These are phyloP conservation scores for Aristolochia californica DNA, from an alignment of 164 flowering plant species.

Conservation along the genomic window DNA sequence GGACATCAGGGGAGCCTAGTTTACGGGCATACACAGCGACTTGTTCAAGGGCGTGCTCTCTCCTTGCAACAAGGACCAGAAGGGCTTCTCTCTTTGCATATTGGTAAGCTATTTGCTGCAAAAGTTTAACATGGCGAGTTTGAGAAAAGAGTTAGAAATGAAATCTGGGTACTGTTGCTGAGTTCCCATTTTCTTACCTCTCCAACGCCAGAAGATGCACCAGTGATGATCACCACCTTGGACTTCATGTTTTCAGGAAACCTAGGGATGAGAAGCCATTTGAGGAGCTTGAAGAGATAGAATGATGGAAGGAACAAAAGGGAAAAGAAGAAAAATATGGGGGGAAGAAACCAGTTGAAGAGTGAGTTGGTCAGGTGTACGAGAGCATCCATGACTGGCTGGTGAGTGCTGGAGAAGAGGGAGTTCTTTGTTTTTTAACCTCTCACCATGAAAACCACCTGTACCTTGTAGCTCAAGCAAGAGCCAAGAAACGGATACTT, in stretches of 20 bases:
- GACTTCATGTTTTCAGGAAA: background rate
- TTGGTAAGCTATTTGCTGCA: slow-evolving; percentile 47
- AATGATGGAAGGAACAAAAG: slow-evolving; percentile 2
- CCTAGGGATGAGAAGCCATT: background rate
- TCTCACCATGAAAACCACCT: too few relatives aligned
- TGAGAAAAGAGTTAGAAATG: too few relatives aligned
- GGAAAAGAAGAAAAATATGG: background rate
- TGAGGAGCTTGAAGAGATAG: slow-evolving; percentile 5
- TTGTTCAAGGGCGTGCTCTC: slow-evolving; percentile 31
- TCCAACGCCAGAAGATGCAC: slow-evolving; percentile 16
- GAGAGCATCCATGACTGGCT: too few relatives aligned
- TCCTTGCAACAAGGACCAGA: slow-evolving; percentile 45
- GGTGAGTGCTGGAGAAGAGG: too few relatives aligned
- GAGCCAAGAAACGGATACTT: too few relatives aligned
- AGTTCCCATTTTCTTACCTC: slow-evolving; percentile 5
- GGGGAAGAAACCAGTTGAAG: background rate
- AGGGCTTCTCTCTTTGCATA: slow-evolving; percentile 51
- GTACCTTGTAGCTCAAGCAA: too few relatives aligned
- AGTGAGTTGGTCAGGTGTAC: too few relatives aligned
- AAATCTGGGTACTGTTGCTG: background rate
- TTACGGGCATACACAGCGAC: slow-evolving; percentile 29
- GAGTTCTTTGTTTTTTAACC: too few relatives aligned
- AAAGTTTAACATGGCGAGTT: background rate
- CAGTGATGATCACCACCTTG: slow-evolving; percentile 13
- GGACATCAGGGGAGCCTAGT: slow-evolving; percentile 45